Percentiles rank a stretch among this genome's conserved stretches.
Evolutionary conservation across 495 filamentous ascomycete species (phyloP).

Genomic region (Penicillium manginii): DNA sequence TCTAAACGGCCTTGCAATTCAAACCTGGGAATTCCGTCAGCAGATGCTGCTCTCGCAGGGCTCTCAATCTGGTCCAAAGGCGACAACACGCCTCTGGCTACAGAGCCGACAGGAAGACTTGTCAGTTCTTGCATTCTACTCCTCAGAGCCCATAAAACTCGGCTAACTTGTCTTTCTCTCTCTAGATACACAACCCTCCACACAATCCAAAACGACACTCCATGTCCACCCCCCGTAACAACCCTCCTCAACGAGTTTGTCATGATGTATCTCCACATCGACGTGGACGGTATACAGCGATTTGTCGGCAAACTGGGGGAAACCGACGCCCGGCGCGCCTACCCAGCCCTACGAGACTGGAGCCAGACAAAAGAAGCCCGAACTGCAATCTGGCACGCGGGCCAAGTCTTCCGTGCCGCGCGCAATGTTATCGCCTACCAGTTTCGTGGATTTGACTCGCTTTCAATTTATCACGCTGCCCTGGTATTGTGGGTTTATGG

Average conservation of each 20-base stretch:
- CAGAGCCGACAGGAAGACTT: constrained; percentile 34
- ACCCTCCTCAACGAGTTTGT: constrained; percentile 54
- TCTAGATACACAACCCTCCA: constrained; percentile 16
- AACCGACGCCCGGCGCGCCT: constrained; percentile 55
- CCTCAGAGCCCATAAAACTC: not conserved
- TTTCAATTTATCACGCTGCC: constrained; percentile 59
- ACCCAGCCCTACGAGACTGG: constrained; percentile 56
- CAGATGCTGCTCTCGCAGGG: constrained; percentile 22
- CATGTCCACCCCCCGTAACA: constrained; percentile 12
- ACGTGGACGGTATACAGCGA: constrained; percentile 62
- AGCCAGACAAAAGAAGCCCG: constrained; percentile 49
- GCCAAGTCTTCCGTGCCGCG: constrained; percentile 58
- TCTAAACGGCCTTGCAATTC: constrained; percentile 27
- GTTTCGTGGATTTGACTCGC: constrained; percentile 60
- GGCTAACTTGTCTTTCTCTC: not conserved
- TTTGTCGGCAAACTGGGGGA: constrained; percentile 64
- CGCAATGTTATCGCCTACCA: constrained; percentile 44
- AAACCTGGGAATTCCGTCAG: constrained; percentile 32
- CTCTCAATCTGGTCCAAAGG: constrained; percentile 8
- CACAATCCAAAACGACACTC: constrained; percentile 7
- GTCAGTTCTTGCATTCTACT: constrained; percentile 7
- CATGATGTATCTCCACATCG: constrained; percentile 59
- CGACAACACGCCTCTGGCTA: constrained; percentile 28
- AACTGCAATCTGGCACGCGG: constrained; percentile 61
- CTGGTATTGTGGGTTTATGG: constrained; percentile 62